phyloP scores from a whole-genome alignment of 1,284 basidiomycete genomes.

The Fistulinella cinereoalba region DNA sequence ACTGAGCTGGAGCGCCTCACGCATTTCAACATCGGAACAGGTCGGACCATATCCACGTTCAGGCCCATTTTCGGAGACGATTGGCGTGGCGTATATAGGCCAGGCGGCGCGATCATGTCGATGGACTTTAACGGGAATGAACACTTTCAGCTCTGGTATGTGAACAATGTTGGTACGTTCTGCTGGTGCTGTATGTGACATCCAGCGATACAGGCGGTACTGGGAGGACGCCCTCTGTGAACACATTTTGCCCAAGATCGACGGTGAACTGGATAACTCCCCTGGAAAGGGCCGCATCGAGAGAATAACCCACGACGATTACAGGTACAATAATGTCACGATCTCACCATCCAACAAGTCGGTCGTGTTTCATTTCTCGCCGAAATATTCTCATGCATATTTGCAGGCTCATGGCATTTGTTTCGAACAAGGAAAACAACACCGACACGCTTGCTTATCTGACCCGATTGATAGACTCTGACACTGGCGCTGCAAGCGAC shows the following conservation, averaged over 20 bases:
- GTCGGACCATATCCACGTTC: conserved; percentile 33
- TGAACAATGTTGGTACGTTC: not conserved
- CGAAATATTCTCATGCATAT: conserved; percentile 4
- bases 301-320: conserved; percentile 37
- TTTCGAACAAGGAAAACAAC: conserved; percentile 38
- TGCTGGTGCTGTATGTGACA: not conserved
- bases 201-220: conserved; percentile 35
- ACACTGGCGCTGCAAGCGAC: conserved; percentile 26
- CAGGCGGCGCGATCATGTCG: conserved; percentile 36
- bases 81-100: conserved; percentile 35
- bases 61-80: conserved; percentile 34
- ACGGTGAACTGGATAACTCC: conserved; percentile 35
- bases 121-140: conserved; percentile 42
- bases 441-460: conserved; percentile 36
- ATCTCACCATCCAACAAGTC: conserved; percentile 37
- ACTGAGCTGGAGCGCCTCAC: conserved; percentile 35
- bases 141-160: conserved; percentile 39
- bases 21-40: conserved; percentile 35
- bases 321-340: conserved; percentile 25
- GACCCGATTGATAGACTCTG: conserved; percentile 28
- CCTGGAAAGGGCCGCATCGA: conserved; percentile 39
- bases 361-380: not conserved
- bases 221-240: conserved; percentile 36
- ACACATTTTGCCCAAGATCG: conserved; percentile 28
- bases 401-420: conserved; percentile 34